Conservation (phyloP, 257 asterid genomes). For the Handroanthus guayacan region DNA sequence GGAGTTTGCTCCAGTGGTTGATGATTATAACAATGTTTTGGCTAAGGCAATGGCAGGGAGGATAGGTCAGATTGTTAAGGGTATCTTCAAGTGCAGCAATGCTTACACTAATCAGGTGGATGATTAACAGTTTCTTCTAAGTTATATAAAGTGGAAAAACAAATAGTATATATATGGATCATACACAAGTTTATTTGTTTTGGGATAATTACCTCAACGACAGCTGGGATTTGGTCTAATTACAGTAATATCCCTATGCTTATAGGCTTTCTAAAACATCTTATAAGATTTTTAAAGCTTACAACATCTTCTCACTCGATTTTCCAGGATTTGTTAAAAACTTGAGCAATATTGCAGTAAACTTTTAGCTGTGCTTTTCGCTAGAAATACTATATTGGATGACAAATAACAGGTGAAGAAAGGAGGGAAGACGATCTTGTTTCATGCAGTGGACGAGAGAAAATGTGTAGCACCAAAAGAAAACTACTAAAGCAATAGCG, state of each 20-base stretch:
- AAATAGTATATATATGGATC: no score
- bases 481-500: conserved; percentile 22
- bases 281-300: no score
- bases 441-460: conserved; percentile 48
- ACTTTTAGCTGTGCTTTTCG: neutral
- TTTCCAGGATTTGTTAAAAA: no score
- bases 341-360: no score
- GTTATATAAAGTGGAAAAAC: no score
- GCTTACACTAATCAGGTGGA: conserved; percentile 77
- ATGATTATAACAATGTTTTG: conserved; percentile 64
- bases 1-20: conserved; percentile 80
- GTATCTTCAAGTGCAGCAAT: conserved; percentile 76
- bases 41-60: conserved; percentile 89
- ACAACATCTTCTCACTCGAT: no score
- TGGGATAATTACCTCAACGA: no score
- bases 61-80: conserved; percentile 79
- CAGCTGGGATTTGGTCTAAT: no score
- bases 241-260: no score
- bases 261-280: no score
- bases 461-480: conserved; percentile 28
- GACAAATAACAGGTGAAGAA: conserved; percentile 58
- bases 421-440: conserved; percentile 71
- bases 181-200: no score
- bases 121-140: no score
- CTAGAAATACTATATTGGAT: neutral